phyloP scores from a whole-genome alignment of 306 rosid genomes.

The Cicer pinnatifidum region DNA sequence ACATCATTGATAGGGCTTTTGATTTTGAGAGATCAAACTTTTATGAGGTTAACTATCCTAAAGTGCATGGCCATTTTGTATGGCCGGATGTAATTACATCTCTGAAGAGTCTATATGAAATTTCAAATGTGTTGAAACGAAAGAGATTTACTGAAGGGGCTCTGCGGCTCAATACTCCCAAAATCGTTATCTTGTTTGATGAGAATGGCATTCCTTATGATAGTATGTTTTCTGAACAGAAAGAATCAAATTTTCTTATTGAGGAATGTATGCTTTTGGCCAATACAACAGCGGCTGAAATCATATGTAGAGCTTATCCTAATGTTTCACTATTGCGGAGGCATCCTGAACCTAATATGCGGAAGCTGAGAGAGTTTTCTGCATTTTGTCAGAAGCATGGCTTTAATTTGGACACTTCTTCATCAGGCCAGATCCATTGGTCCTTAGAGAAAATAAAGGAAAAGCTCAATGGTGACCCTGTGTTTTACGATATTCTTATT shows the following conservation, averaged over 20 bases:
- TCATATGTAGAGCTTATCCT: slow-evolving; percentile 82
- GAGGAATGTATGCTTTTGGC: slow-evolving; percentile 97
- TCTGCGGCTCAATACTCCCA: slow-evolving; percentile 67
- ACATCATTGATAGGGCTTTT: slow-evolving; percentile 62
- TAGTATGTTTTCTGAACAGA: slow-evolving; percentile 54
- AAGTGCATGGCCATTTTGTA: slow-evolving; percentile 63
- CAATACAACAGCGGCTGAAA: slow-evolving; percentile 79
- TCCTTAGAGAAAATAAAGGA: slow-evolving; percentile 67
- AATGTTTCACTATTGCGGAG: slow-evolving; percentile 76
- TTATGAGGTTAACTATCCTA: slow-evolving; percentile 50
- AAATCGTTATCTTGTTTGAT: slow-evolving; percentile 62
- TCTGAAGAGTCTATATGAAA: slow-evolving; percentile 61
- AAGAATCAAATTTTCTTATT: slow-evolving; percentile 73
- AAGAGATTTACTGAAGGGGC: slow-evolving; percentile 83
- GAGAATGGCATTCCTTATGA: slow-evolving; percentile 73
- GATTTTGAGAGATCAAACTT: slow-evolving; percentile 45
- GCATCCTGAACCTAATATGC: slow-evolving; percentile 83
- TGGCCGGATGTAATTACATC: slow-evolving; percentile 72
- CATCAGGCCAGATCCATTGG: slow-evolving; percentile 68
- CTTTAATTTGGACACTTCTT: slow-evolving; percentile 68
- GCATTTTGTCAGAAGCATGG: slow-evolving; percentile 84
- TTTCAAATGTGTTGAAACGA: slow-evolving; percentile 61
- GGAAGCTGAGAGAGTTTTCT: slow-evolving; percentile 78
- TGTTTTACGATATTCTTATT: slow-evolving; percentile 63
- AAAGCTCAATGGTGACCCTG: slow-evolving; percentile 76